Conservation (phyloP, 192 early-diverging fungal species). For the Backusella circina region DNA sequence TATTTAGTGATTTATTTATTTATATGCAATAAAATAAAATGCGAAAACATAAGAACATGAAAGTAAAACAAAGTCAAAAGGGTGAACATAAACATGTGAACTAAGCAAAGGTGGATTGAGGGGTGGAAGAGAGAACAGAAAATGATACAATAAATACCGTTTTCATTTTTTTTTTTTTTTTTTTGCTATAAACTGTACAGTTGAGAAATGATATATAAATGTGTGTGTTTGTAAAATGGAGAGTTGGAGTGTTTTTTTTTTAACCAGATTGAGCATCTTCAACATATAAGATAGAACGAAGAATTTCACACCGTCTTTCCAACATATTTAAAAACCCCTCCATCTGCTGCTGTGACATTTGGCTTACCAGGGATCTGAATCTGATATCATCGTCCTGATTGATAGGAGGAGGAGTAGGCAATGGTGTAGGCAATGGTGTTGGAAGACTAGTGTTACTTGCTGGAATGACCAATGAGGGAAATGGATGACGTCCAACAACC, state of each 20-base stretch:
- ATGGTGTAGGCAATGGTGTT: background rate
- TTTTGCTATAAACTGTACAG: background rate
- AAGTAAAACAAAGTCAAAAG: background rate
- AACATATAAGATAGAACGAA: slow-evolving; percentile 22
- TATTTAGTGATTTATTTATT: background rate
- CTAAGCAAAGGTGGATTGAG: background rate
- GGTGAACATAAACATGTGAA: background rate
- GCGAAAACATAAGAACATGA: slow-evolving; percentile 1
- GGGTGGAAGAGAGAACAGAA: background rate
- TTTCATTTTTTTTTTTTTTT: background rate
- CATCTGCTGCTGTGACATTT: slow-evolving; percentile 50
- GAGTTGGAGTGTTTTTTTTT: background rate
- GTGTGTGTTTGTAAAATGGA: background rate
- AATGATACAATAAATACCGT: background rate
- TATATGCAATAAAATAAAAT: background rate
- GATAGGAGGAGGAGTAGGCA: background rate
- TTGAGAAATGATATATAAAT: background rate
- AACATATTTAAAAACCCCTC: slow-evolving; percentile 49
- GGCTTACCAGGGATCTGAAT: slow-evolving; percentile 21
- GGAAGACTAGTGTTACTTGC: background rate
- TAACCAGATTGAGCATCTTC: background rate
- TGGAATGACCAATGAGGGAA: slow-evolving; percentile 1
- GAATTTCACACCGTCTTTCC: slow-evolving; percentile 49
- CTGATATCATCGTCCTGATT: slow-evolving; percentile 21
- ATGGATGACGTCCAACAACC: background rate